These are phyloP conservation scores for Mantamonas sphyraenae DNA, from an alignment of 78 protist genomes.

Conservation along the genomic window DNA sequence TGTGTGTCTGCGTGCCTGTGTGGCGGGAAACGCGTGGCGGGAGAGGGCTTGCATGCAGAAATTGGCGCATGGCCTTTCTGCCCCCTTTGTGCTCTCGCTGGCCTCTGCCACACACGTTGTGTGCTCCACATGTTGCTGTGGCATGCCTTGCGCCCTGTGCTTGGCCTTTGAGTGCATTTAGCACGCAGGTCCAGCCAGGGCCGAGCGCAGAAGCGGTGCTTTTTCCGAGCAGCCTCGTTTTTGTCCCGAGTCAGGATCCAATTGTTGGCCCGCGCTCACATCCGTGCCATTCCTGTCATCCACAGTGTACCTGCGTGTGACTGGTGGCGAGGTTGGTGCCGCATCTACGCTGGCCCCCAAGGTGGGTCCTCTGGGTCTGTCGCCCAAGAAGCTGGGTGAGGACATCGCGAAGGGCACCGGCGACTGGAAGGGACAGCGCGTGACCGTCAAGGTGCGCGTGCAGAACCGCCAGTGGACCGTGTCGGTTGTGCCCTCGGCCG, in stretches of 20 bases:
- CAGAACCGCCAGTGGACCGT: constrained; percentile 93
- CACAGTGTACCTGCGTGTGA: constrained; percentile 79
- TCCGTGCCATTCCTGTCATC: too few species aligned
- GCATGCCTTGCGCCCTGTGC: too few species aligned
- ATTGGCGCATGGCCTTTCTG: too few species aligned
- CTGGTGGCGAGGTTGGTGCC: constrained; percentile 93
- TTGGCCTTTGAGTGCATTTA: too few species aligned
- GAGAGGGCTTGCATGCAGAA: too few species aligned
- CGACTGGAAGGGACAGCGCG: constrained; percentile 92
- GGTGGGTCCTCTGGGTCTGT: constrained; percentile 97
- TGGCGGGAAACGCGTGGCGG: too few species aligned
- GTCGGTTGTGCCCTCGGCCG: constrained; percentile 90
- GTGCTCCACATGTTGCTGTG: too few species aligned
- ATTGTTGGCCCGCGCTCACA: not conserved
- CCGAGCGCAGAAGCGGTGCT: too few species aligned
- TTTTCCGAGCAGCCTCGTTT: not conserved
- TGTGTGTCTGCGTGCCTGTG: too few species aligned
- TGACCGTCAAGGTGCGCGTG: constrained; percentile 80
- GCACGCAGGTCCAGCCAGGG: too few species aligned
- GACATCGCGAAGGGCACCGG: constrained; percentile 91
- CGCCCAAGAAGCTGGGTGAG: constrained; percentile 97
- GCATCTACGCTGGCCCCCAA: constrained; percentile 94
- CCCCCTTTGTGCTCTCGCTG: too few species aligned
- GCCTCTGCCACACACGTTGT: too few species aligned
- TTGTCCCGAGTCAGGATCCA: not conserved